Base-by-base conservation (phyloP, 2,329 filamentous ascomycete genomes). In the Laburnicola sp. region DNA sequence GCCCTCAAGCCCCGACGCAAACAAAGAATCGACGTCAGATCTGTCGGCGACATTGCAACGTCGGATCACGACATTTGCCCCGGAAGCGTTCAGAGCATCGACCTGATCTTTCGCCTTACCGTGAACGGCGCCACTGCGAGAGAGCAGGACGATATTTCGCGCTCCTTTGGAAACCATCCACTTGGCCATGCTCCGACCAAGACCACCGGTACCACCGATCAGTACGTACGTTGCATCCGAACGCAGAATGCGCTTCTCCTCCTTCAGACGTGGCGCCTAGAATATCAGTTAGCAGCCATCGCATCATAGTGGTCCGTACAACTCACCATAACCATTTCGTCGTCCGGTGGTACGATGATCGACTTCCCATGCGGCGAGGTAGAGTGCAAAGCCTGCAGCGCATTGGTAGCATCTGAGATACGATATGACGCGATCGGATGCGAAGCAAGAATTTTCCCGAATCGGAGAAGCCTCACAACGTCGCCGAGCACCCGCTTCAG, bases 131-230 rank as follows among this genome's bases (percentile, higher is more conserved):
- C 52, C 62, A n/a, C 59, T 60, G 26, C 59, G 49, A 2, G 65
- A 68, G 1, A 64, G 48, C 10, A 69, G 48, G 2, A 63, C 54
- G 21, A 70, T 50, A 37, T 64, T 49, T 25, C 53, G 52, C 0
- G 65, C 68, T 9, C 66, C 68, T 30, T 56, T 57, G 3, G 40
- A 38, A 3, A 59, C 54, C 63, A 70, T 64, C 62, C 60, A 66
- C 27, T 45, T 52, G 5, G 60, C 53, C 35, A 70, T 63, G 25
- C 55, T 56, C 2, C 68, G 60, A 3, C 66, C 68, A 22, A 70
- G 43, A 4, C 66, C 66, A 2, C 68, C 66, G 2, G 58, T 57
- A 3, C 65, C 66, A 28, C 66, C 65, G 26, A 61, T 58, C 3
- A 70, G 50, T 6, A 70, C 22, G 44, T 69, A 70, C 2, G 66